A percentile compares a stretch with the other conserved stretches of the same genome.
Conservation (phyloP, 2,329 filamentous ascomycete species). For the Ophiostoma novo-ulmi region DNA sequence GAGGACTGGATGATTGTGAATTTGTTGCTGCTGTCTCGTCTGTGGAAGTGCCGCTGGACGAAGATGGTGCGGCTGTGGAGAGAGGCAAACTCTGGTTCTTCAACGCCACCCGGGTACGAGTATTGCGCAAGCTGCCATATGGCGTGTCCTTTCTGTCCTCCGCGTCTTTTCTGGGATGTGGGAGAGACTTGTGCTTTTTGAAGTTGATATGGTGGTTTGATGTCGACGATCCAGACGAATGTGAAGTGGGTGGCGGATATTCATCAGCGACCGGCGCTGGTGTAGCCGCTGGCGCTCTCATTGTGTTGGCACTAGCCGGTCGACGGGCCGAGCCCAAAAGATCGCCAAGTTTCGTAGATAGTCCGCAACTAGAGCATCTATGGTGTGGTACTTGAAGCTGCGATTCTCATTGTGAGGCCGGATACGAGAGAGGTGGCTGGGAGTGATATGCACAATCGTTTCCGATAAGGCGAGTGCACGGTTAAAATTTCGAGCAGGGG, state of each 20-base stretch:
- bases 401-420: conserved; percentile 22
- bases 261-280: conserved; percentile 10
- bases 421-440: conserved; percentile 10
- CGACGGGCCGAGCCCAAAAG: conserved; percentile 22
- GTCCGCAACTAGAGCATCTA: conserved; percentile 16
- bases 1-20: conserved; percentile 38
- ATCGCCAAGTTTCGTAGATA: conserved; percentile 16
- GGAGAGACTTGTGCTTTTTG: conserved; percentile 39
- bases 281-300: conserved; percentile 16
- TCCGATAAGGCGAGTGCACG: conserved; percentile 8
- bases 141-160: conserved; percentile 29
- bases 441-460: not conserved
- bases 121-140: conserved; percentile 21
- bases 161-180: conserved; percentile 35
- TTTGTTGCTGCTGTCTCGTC: conserved; percentile 24
- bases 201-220: conserved; percentile 29
- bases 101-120: conserved; percentile 22
- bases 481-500: not conserved
- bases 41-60: conserved; percentile 31
- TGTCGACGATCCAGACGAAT: not conserved
- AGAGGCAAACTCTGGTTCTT: conserved; percentile 28
- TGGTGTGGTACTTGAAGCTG: conserved; percentile 7
- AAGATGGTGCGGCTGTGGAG: conserved; percentile 6
- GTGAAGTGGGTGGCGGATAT: conserved; percentile 17
- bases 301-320: conserved; percentile 22